Conservation (phyloP, 2,329 filamentous ascomycete species). For the Sporothrix inflata region DNA sequence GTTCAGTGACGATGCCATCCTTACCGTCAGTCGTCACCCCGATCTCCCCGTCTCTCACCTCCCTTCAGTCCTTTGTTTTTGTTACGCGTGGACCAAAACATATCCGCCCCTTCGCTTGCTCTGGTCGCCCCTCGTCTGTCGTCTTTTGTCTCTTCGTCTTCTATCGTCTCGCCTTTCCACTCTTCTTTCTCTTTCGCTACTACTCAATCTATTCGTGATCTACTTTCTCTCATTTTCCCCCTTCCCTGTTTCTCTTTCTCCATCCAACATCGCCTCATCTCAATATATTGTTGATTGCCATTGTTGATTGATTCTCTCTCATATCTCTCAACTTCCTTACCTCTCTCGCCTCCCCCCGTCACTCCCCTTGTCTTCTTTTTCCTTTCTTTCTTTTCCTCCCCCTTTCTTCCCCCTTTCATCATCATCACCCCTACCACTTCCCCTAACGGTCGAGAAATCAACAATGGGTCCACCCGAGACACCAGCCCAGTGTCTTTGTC, state of each 20-base stretch:
- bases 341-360: slow-evolving; percentile 13
- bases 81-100: slow-evolving; percentile 1
- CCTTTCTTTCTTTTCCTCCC: background rate
- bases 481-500: slow-evolving; percentile 32
- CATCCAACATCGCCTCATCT: background rate
- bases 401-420: background rate
- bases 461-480: slow-evolving; percentile 32
- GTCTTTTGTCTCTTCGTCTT: background rate
- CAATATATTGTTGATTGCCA: background rate
- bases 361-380: background rate
- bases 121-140: slow-evolving; percentile 9
- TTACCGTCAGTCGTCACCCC: background rate
- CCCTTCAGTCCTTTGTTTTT: background rate
- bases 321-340: background rate
- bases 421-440: background rate
- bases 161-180: background rate
- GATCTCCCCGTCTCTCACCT: background rate
- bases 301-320: background rate
- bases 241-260: background rate
- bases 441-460: slow-evolving; percentile 18
- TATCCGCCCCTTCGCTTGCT: slow-evolving; percentile 14
- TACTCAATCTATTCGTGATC: background rate
- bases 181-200: background rate
- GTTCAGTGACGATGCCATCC: background rate
- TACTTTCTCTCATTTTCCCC: background rate